A percentile compares a stretch with the other conserved stretches of the same genome.
These are phyloP conservation scores for Penicillium rolfsii DNA, from an alignment of 2,329 filamentous ascomycete genomes.

Conservation along the genomic window DNA sequence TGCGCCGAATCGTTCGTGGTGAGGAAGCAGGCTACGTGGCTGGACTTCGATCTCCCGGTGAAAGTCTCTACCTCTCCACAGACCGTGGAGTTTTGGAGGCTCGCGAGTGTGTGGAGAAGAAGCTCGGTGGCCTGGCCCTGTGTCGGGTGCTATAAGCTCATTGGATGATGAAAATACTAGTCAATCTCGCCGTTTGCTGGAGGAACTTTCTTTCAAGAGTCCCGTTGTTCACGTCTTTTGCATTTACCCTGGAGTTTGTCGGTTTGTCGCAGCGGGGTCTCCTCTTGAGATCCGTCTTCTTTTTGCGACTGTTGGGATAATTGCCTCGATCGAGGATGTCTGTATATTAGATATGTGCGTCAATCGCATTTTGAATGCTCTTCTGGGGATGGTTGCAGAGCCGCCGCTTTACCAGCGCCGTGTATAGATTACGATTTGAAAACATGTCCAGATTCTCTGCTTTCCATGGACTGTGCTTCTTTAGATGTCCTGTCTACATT, in stretches of 20 bases:
- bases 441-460: slow-evolving; percentile 20
- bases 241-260: slow-evolving; percentile 44
- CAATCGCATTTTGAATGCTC: slow-evolving; percentile 26
- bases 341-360: slow-evolving; percentile 45
- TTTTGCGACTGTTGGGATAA: slow-evolving; percentile 40
- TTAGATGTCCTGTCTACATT: not conserved
- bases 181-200: slow-evolving; percentile 13
- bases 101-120: slow-evolving; percentile 78
- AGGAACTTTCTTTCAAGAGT: slow-evolving; percentile 19
- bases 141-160: slow-evolving; percentile 63
- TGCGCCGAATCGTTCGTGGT: slow-evolving; percentile 70
- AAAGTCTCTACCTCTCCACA: slow-evolving; percentile 79
- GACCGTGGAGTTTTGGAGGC: slow-evolving; percentile 78
- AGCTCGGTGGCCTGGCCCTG: slow-evolving; percentile 77
- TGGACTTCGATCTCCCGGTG: slow-evolving; percentile 74
- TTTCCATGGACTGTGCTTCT: slow-evolving; percentile 1
- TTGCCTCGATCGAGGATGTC: slow-evolving; percentile 34
- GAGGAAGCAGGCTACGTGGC: slow-evolving; percentile 67
- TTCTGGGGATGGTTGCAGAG: slow-evolving; percentile 20
- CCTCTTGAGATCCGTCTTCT: slow-evolving; percentile 33
- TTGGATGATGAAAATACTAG: not conserved
- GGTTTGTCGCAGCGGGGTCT: slow-evolving; percentile 40
- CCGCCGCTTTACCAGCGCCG: slow-evolving; percentile 19
- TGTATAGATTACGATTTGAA: slow-evolving; percentile 34
- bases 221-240: slow-evolving; percentile 31